Conservation (phyloP, 768 basidiomycete species). For the Lentinula edodes region DNA sequence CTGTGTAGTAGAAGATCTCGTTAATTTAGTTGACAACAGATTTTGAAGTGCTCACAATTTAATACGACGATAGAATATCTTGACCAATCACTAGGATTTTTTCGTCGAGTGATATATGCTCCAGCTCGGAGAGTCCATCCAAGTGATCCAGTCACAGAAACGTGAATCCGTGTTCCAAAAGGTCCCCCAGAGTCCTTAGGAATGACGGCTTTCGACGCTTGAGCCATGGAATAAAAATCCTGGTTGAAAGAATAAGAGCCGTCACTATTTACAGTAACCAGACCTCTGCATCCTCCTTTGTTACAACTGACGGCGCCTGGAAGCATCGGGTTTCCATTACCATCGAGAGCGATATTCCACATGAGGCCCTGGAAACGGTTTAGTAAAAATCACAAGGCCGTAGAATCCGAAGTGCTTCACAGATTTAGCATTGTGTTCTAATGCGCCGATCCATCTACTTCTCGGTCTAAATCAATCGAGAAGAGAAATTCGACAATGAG, state of each 20-base stretch:
- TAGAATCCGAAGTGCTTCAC: slow-evolving; percentile 13
- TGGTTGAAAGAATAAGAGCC: background rate
- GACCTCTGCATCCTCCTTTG: slow-evolving; percentile 1
- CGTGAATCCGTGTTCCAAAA: slow-evolving; percentile 30
- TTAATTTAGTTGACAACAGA: background rate
- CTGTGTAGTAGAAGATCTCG: slow-evolving; percentile 8
- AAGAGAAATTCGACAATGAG: background rate
- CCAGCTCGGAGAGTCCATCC: slow-evolving; percentile 36
- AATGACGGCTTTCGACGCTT: slow-evolving; percentile 44
- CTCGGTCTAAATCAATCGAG: background rate
- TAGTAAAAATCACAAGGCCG: slow-evolving; percentile 6
- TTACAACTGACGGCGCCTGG: background rate
- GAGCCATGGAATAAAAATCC: slow-evolving; percentile 35
- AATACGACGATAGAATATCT: slow-evolving; percentile 48
- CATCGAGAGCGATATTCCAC: slow-evolving; percentile 46
- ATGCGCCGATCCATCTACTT: slow-evolving; percentile 33
- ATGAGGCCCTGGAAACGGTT: slow-evolving; percentile 33
- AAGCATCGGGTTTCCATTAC: slow-evolving; percentile 29
- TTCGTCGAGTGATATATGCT: slow-evolving; percentile 41
- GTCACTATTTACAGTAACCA: slow-evolving; percentile 18
- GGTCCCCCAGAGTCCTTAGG: slow-evolving; percentile 42
- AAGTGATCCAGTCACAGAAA: slow-evolving; percentile 28
- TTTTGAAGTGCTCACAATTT: slow-evolving; percentile 28
- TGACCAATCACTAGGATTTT: slow-evolving; percentile 31
- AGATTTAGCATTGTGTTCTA: slow-evolving; percentile 20